These are phyloP conservation scores for Collybia nuda DNA, from an alignment of 768 basidiomycete genomes.

Conservation along the genomic window DNA sequence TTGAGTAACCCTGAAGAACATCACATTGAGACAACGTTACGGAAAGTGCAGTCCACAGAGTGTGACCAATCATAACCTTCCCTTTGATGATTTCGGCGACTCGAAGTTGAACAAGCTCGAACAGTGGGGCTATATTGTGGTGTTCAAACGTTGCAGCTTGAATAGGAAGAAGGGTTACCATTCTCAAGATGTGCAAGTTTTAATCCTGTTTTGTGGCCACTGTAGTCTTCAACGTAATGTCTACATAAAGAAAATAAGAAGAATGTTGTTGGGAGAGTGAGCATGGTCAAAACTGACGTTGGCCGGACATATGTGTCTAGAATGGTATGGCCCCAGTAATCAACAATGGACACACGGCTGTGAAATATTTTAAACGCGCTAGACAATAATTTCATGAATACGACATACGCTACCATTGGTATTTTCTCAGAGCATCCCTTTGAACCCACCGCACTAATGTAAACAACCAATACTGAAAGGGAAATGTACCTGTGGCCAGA, in stretches of 20 bases:
- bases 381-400: not conserved
- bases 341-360: constrained; percentile 51
- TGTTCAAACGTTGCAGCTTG: not conserved
- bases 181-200: constrained; percentile 34
- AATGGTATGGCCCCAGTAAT: constrained; percentile 44
- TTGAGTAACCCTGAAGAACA: not conserved
- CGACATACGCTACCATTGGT: constrained; percentile 54
- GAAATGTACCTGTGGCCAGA: constrained; percentile 39
- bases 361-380: constrained; percentile 3
- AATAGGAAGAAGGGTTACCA: constrained; percentile 26
- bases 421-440: constrained; percentile 26
- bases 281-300: constrained; percentile 36
- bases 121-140: constrained; percentile 40
- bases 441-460: constrained; percentile 31
- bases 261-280: not conserved
- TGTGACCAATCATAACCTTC: constrained; percentile 57
- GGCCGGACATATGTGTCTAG: constrained; percentile 54
- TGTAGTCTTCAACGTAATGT: constrained; percentile 45
- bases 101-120: constrained; percentile 43
- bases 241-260: constrained; percentile 22
- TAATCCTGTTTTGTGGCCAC: constrained; percentile 46
- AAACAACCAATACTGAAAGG: constrained; percentile 44
- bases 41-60: constrained; percentile 53
- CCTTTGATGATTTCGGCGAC: constrained; percentile 41
- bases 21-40: constrained; percentile 28